These are phyloP conservation scores for Aspergillus viridinutans DNA, from an alignment of 2,329 filamentous ascomycete genomes.

Conservation along the genomic window DNA sequence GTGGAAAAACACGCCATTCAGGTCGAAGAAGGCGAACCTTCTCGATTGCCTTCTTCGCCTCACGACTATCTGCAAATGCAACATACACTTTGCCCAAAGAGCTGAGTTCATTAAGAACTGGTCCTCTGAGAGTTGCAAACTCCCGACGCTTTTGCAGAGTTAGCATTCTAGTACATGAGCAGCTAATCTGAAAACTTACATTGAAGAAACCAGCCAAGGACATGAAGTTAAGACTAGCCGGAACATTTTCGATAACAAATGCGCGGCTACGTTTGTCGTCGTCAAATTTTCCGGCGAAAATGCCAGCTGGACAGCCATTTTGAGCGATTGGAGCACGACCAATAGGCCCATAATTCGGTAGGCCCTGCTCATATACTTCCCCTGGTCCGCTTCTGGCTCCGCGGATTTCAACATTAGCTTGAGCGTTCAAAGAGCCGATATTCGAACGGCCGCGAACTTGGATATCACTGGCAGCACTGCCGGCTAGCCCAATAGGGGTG, in stretches of 20 bases:
- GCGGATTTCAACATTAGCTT: conserved; percentile 16
- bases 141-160: conserved; percentile 25
- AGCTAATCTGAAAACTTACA: conserved; percentile 24
- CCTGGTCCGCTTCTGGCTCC: conserved; percentile 6
- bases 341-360: conserved; percentile 21
- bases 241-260: conserved; percentile 31
- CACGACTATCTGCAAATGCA: conserved; percentile 58
- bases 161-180: not conserved
- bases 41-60: conserved; percentile 51
- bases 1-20: conserved; percentile 47
- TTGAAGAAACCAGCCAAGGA: conserved; percentile 37
- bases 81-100: conserved; percentile 47
- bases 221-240: conserved; percentile 28
- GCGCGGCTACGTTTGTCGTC: conserved; percentile 26
- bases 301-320: conserved; percentile 7
- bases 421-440: conserved; percentile 17
- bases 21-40: conserved; percentile 43
- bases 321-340: conserved; percentile 15
- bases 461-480: conserved; percentile 6
- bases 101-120: conserved; percentile 33
- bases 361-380: conserved; percentile 9
- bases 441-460: conserved; percentile 9
- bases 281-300: conserved; percentile 19
- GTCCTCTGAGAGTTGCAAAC: conserved; percentile 35
- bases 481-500: conserved; percentile 44